A percentile compares a stretch with the other conserved stretches of the same genome.
These are phyloP conservation scores for Rhodotorula paludigena DNA, from an alignment of 768 basidiomycete species.

Conservation along the genomic window DNA sequence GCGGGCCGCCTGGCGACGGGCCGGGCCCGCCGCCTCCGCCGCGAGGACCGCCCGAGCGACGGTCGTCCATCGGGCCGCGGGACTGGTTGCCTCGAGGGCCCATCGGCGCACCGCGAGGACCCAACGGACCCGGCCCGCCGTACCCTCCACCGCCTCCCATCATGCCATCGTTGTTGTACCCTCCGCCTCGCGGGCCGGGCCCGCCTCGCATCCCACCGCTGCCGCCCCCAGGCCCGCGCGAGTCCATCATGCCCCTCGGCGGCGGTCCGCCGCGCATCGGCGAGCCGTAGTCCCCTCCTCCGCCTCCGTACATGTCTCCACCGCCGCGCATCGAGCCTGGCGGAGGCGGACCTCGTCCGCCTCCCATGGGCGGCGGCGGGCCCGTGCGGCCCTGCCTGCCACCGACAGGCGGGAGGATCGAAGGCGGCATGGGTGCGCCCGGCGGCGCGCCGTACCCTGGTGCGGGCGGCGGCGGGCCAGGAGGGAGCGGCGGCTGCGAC, in stretches of 20 bases:
- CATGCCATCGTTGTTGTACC: neutral
- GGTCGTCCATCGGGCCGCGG: neutral
- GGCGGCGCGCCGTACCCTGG: constrained; percentile 49
- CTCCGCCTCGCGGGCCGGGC: neutral
- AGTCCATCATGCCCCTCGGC: no score
- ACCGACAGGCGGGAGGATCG: constrained; percentile 36
- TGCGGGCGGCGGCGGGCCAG: constrained; percentile 53
- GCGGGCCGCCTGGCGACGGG: neutral
- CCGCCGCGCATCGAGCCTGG: neutral
- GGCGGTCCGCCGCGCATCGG: no score
- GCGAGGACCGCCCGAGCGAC: neutral
- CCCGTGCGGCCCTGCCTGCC: constrained; percentile 37
- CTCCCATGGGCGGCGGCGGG: neutral
- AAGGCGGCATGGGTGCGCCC: constrained; percentile 45
- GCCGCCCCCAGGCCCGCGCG: no score
- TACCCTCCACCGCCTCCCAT: neutral
- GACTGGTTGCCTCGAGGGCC: neutral
- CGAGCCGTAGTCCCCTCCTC: neutral
- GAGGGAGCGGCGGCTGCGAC: constrained; percentile 64
- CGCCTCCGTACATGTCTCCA: neutral
- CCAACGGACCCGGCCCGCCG: neutral
- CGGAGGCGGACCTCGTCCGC: neutral
- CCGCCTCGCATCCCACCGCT: neutral
- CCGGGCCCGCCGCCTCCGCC: neutral
- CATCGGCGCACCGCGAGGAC: neutral